Conservation (phyloP, 2,329 filamentous ascomycete species). For the Graphilbum ipis-grandicollis region DNA sequence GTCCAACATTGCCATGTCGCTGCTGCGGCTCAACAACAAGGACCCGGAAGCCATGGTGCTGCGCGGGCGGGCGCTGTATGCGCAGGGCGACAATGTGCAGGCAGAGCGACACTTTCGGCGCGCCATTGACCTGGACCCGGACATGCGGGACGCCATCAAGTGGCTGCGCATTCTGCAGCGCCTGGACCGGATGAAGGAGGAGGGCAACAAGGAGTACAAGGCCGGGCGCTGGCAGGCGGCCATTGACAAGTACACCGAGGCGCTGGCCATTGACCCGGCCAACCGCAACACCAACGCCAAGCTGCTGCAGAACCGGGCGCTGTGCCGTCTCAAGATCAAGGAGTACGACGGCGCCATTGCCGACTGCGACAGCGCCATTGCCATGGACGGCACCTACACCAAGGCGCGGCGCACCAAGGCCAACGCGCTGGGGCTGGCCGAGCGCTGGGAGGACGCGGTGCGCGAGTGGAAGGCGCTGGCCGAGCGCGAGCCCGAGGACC, state of each 20-base stretch:
- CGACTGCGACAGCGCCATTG: conserved; percentile 73
- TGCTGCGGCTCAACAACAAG: conserved; percentile 72
- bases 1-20: conserved; percentile 76
- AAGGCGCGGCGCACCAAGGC: conserved; percentile 92
- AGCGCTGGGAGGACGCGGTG: conserved; percentile 83
- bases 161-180: conserved; percentile 82
- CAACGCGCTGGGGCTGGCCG: conserved; percentile 69
- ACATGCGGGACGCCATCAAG: conserved; percentile 76
- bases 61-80: conserved; percentile 72
- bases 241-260: conserved; percentile 68
- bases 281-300: conserved; percentile 94
- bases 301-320: conserved; percentile 80
- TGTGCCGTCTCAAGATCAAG: conserved; percentile 71
- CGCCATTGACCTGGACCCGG: conserved; percentile 78
- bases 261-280: conserved; percentile 66
- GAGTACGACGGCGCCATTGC: conserved; percentile 64
- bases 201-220: conserved; percentile 86
- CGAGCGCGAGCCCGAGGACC: conserved; percentile 70
- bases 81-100: conserved; percentile 87
- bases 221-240: conserved; percentile 62
- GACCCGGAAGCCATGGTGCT: conserved; percentile 90
- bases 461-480: conserved; percentile 76
- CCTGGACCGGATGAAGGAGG: conserved; percentile 82
- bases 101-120: conserved; percentile 84
- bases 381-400: conserved; percentile 66